Conservation (phyloP, 2,329 filamentous ascomycete genomes). For the Claviceps monticola region DNA sequence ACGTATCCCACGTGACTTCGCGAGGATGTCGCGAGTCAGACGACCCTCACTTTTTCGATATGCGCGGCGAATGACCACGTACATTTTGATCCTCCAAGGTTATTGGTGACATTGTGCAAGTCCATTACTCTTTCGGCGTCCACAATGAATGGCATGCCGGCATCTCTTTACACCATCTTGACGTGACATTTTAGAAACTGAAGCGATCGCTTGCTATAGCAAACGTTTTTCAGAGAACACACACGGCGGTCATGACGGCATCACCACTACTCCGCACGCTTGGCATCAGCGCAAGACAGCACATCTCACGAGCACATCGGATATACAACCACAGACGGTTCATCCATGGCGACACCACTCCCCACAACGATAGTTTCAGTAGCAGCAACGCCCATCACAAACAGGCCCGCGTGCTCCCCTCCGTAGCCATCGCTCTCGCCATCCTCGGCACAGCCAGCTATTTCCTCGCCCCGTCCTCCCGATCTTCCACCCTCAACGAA, state of each 20-base stretch:
- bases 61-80: too few relatives aligned
- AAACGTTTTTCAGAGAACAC: background rate
- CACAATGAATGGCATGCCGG: background rate
- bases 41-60: too few relatives aligned
- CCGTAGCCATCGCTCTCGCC: conserved; percentile 11
- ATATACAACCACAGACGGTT: background rate
- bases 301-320: background rate
- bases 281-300: background rate
- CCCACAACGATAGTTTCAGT: background rate
- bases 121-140: background rate
- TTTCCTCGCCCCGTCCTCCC: conserved; percentile 11
- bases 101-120: too few relatives aligned
- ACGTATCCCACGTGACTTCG: background rate
- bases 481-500: conserved; percentile 34
- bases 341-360: background rate
- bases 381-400: conserved; percentile 13
- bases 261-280: background rate
- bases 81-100: too few relatives aligned
- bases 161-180: background rate
- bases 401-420: conserved; percentile 12
- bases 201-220: background rate
- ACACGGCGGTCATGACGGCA: background rate
- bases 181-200: background rate
- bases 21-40: background rate
- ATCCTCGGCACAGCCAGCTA: conserved; percentile 16